Percentiles rank a stretch among this genome's conserved stretches.
phyloP scores from a whole-genome alignment of 164 flowering plant genomes.

The Annona squamosa region DNA sequence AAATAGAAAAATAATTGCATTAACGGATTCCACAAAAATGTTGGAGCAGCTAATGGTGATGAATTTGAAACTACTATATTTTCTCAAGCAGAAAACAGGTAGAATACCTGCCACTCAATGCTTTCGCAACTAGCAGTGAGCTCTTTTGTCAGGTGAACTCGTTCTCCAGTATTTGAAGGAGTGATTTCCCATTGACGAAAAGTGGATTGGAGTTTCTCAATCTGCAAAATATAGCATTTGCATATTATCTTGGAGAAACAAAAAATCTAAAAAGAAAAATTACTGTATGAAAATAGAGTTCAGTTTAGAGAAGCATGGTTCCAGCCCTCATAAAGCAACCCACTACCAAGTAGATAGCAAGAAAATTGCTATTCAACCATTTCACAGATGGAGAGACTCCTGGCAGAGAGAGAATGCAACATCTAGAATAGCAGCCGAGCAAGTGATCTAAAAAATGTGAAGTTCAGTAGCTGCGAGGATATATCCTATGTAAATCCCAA shows the following conservation, averaged over 20 bases:
- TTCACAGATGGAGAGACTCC: too few relatives aligned
- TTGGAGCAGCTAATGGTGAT: not conserved
- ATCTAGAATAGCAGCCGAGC: too few relatives aligned
- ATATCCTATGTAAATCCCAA: too few relatives aligned
- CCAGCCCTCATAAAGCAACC: not conserved
- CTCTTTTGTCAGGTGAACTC: constrained; percentile 49
- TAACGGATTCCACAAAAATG: not conserved
- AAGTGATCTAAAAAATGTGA: too few relatives aligned
- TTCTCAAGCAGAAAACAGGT: not conserved
- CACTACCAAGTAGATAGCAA: too few relatives aligned
- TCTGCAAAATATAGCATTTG: constrained; percentile 27
- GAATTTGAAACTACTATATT: not conserved
- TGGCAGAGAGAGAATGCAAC: too few relatives aligned
- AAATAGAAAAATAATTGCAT: too few relatives aligned
- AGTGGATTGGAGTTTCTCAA: constrained; percentile 66
- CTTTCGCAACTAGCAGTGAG: constrained; percentile 70
- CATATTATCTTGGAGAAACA: not conserved
- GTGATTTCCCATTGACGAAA: constrained; percentile 72
- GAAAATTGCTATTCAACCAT: too few relatives aligned
- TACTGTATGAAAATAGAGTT: not conserved
- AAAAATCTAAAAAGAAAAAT: not conserved
- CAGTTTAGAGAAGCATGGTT: not conserved
- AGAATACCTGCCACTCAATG: constrained; percentile 89
- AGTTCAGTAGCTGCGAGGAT: too few relatives aligned
- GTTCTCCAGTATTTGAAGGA: constrained; percentile 46